These are phyloP conservation scores for Vitis hybrid DNA, from an alignment of 177 flowering plant genomes.

Conservation along the genomic window DNA sequence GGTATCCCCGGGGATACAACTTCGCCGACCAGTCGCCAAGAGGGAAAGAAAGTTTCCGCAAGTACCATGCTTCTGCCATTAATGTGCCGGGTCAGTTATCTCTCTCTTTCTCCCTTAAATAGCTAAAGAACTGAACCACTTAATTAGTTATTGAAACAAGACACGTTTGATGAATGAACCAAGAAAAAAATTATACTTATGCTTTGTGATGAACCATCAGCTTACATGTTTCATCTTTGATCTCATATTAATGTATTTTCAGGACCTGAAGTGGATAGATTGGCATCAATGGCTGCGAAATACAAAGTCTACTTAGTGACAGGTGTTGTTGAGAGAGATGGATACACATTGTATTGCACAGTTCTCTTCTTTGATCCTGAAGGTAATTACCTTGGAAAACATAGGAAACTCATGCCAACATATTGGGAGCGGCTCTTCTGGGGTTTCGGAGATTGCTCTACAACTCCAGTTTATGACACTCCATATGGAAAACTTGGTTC, in stretches of 20 bases:
- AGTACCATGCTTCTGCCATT: too few relatives aligned
- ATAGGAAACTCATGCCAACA: constrained; percentile 92
- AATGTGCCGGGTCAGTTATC: too few relatives aligned
- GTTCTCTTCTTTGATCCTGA: constrained; percentile 84
- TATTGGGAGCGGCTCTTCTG: constrained; percentile 82
- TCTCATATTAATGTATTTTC: neutral
- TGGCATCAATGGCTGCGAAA: constrained; percentile 92
- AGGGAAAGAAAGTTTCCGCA: too few relatives aligned
- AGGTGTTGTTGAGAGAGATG: constrained; percentile 92
- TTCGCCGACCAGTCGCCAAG: too few relatives aligned
- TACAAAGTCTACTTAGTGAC: constrained; percentile 80
- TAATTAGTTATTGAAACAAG: too few relatives aligned
- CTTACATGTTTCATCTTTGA: too few relatives aligned
- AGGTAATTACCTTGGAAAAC: constrained; percentile 88
- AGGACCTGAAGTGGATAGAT: constrained; percentile 91
- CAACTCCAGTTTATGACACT: constrained; percentile 85
- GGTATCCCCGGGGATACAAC: too few relatives aligned
- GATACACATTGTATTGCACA: constrained; percentile 85
- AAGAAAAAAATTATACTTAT: too few relatives aligned
- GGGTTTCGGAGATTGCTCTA: constrained; percentile 98
- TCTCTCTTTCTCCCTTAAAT: too few relatives aligned
- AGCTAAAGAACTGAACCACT: too few relatives aligned
- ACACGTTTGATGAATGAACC: too few relatives aligned
- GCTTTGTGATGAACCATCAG: too few relatives aligned
- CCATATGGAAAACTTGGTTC: constrained; percentile 89